Conservation (phyloP, 352 stramenopile genomes). For the Blastocystis sp. region DNA sequence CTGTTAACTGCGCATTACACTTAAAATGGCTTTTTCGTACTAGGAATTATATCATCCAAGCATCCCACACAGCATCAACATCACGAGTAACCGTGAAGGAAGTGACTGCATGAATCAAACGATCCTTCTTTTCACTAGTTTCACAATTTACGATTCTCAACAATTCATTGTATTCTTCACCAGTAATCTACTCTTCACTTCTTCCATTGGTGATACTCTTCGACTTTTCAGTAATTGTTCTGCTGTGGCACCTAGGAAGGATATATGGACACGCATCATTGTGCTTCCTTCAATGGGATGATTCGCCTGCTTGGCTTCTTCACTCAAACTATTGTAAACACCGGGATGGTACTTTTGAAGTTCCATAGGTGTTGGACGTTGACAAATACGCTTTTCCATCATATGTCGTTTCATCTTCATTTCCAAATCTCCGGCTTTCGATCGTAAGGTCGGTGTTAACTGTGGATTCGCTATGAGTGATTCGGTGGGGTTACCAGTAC, state of each 20-base stretch:
- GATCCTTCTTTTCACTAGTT: background rate
- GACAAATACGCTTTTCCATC: conserved; percentile 30
- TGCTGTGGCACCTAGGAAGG: conserved; percentile 9
- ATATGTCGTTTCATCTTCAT: conserved; percentile 51
- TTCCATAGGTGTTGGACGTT: conserved; percentile 4
- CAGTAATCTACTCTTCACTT: background rate
- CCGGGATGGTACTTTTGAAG: conserved; percentile 4
- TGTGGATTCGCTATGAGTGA: background rate
- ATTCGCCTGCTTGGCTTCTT: conserved; percentile 1
- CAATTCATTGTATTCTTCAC: conserved; percentile 10
- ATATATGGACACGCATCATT: background rate
- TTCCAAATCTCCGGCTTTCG: conserved; percentile 8
- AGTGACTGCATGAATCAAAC: background rate
- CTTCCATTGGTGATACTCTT: background rate
- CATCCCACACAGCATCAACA: background rate
- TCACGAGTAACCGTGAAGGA: background rate
- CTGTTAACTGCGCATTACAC: background rate
- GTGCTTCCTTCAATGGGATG: background rate
- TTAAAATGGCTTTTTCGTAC: background rate
- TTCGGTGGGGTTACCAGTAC: background rate
- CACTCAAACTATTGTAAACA: conserved; percentile 10
- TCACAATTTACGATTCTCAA: background rate
- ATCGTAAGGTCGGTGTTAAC: conserved; percentile 7
- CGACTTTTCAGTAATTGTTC: background rate
- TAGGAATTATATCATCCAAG: background rate